phyloP scores from a whole-genome alignment of 768 basidiomycete species.

The Multifurca ochricompacta region DNA sequence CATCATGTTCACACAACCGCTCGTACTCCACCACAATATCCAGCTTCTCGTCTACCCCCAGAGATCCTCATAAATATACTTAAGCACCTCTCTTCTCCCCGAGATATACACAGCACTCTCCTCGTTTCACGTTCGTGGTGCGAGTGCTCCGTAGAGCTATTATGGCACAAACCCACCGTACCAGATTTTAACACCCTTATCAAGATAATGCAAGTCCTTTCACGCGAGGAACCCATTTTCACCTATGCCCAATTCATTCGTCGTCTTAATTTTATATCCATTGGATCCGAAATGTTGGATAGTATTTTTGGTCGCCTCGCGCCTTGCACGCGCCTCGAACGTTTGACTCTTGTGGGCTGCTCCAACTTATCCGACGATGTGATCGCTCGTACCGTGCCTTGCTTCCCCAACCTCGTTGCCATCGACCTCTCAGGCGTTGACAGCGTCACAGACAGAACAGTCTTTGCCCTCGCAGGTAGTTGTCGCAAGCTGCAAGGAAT shows the following conservation, averaged over 20 bases:
- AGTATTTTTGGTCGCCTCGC: constrained; percentile 63
- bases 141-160: constrained; percentile 87
- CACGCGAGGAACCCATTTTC: constrained; percentile 62
- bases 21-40: constrained; percentile 36
- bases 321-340: constrained; percentile 74
- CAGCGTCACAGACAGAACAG: constrained; percentile 60
- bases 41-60: constrained; percentile 68
- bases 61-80: constrained; percentile 93
- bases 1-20: constrained; percentile 20
- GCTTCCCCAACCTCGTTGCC: constrained; percentile 71
- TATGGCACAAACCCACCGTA: constrained; percentile 89
- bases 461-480: constrained; percentile 60
- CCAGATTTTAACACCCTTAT: constrained; percentile 59
- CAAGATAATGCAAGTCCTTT: constrained; percentile 70
- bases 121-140: constrained; percentile 91
- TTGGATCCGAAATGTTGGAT: constrained; percentile 65
- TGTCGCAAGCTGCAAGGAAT: constrained; percentile 83
- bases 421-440: constrained; percentile 74
- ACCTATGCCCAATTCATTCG: constrained; percentile 83
- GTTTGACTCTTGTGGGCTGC: constrained; percentile 82
- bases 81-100: constrained; percentile 65
- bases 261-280: constrained; percentile 78
- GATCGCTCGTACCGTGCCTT: constrained; percentile 56
- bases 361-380: constrained; percentile 54
- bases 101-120: constrained; percentile 67